Evolutionary conservation across 331 rosid genomes (phyloP).

Genomic region (Spiraea crenata): DNA sequence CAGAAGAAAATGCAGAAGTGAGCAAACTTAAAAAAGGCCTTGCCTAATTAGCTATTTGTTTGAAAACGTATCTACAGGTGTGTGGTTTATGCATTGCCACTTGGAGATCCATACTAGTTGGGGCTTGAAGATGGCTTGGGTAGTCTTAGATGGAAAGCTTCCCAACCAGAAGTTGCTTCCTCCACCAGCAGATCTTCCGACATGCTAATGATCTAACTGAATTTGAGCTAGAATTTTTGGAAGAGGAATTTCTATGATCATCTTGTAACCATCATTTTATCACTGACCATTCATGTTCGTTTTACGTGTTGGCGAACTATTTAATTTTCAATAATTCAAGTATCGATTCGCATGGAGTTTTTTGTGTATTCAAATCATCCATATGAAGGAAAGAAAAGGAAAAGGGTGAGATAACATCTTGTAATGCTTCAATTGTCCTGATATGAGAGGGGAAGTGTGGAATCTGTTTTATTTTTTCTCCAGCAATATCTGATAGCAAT

Average conservation of each 20-base stretch:
- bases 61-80: conserved; percentile 31
- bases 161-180: conserved; percentile 71
- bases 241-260: background rate
- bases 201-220: conserved; percentile 41
- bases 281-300: background rate
- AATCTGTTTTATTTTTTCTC: background rate
- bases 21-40: too few species aligned
- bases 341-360: background rate
- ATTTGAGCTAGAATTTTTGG: background rate
- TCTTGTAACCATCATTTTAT: background rate
- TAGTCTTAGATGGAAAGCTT: conserved; percentile 65
- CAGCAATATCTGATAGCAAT: background rate
- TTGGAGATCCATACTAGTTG: conserved; percentile 72
- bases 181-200: conserved; percentile 66
- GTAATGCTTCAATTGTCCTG: background rate
- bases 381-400: background rate
- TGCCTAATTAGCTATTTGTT: too few species aligned
- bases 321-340: conserved; percentile 2
- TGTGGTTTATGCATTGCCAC: conserved; percentile 84
- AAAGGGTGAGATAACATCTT: background rate
- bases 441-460: background rate
- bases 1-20: too few species aligned
- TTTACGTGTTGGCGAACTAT: background rate
- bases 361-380: background rate
- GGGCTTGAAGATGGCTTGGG: conserved; percentile 81